phyloP scores from a whole-genome alignment of 345 rosid genomes.

The Populus davidiana region DNA sequence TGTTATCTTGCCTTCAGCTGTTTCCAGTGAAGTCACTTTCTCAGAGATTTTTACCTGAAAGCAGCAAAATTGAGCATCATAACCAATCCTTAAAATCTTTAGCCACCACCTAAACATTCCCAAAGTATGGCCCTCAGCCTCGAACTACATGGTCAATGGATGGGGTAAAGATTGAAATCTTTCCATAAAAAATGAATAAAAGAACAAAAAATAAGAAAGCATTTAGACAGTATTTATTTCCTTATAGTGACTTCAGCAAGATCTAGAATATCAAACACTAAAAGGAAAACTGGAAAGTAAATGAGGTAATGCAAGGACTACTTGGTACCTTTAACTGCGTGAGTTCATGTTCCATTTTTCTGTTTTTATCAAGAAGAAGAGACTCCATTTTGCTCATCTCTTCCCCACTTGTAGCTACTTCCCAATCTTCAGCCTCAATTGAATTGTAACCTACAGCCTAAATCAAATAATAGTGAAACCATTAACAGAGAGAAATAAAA shows the following conservation, averaged over 20 bases:
- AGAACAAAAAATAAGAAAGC: background rate
- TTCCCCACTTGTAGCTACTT: constrained; percentile 82
- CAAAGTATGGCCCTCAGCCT: background rate
- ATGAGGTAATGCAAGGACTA: background rate
- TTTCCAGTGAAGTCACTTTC: constrained; percentile 66
- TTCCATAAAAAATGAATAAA: background rate
- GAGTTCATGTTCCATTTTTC: constrained; percentile 93
- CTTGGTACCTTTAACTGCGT: constrained; percentile 78
- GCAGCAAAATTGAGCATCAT: constrained; percentile 9
- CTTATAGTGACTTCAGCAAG: background rate
- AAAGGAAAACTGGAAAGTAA: background rate
- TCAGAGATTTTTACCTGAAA: constrained; percentile 82
- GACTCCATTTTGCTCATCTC: constrained; percentile 99
- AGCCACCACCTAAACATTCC: constrained; percentile 1
- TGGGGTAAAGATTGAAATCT: constrained; percentile 4
- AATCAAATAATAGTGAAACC: constrained; percentile 15
- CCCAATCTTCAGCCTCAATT: constrained; percentile 99
- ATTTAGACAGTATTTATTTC: background rate
- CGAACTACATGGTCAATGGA: background rate
- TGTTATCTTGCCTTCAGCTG: constrained; percentile 63
- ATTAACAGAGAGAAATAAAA: constrained; percentile 11
- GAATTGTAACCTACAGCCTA: constrained; percentile 98
- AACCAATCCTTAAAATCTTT: background rate
- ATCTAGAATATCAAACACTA: background rate
- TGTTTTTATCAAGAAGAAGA: constrained; percentile 96